These are phyloP conservation scores for Wickerhamiella kurtzmanii DNA, from an alignment of 805 yeast species.

Conservation along the genomic window DNA sequence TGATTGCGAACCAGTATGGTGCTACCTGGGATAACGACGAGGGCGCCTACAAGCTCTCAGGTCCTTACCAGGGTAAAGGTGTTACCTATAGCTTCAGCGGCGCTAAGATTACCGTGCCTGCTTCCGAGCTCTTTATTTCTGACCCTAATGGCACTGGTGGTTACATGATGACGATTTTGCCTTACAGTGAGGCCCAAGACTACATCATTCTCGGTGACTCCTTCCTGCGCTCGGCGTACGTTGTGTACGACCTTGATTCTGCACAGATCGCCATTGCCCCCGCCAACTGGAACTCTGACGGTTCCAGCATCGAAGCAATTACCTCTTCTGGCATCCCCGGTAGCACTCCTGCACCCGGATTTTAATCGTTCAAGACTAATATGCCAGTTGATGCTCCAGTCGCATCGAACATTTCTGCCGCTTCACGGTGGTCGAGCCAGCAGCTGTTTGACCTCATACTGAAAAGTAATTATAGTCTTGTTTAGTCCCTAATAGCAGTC, in stretches of 20 bases:
- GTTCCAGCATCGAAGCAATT: slow-evolving; percentile 21
- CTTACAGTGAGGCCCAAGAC: slow-evolving; percentile 16
- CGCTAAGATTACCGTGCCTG: slow-evolving; percentile 17
- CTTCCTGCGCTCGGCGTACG: slow-evolving; percentile 48
- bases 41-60: slow-evolving; percentile 4
- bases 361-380: no score
- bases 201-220: slow-evolving; percentile 40
- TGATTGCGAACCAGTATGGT: slow-evolving; percentile 7
- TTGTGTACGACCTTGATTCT: slow-evolving; percentile 51
- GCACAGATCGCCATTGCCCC: slow-evolving; percentile 44
- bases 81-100: slow-evolving; percentile 15
- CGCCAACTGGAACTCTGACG: slow-evolving; percentile 24
- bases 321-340: slow-evolving; percentile 20
- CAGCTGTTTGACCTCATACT: no score
- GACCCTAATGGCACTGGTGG: neutral
- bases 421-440: no score
- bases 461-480: no score
- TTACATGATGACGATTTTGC: slow-evolving; percentile 9
- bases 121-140: slow-evolving; percentile 19
- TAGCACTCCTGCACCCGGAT: slow-evolving; percentile 10
- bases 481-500: no score
- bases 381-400: no score
- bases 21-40: slow-evolving; percentile 5
- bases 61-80: slow-evolving; percentile 4
- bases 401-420: no score